Base-by-base conservation (phyloP, 352 stramenopile species). In the Pythium dissotocum region DNA sequence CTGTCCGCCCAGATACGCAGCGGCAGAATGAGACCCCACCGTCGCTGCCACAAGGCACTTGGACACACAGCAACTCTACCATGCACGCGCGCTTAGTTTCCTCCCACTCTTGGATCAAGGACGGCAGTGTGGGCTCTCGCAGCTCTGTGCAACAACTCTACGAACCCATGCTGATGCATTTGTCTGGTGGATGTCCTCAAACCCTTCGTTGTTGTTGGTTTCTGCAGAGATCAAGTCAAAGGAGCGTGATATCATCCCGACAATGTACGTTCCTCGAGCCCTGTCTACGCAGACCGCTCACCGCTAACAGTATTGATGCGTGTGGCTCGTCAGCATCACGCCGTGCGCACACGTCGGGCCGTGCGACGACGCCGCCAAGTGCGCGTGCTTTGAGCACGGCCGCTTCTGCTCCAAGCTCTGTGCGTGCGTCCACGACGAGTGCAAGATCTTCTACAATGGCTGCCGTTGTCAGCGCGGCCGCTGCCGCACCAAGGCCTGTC, bases 331-430 rank as follows among this genome's bases (percentile, higher is more conserved):
- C 14, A 78, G 85, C 33, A 97, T 97, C 71, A 77, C 88, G 48
- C 85, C 89, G 14, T 98, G 94, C 63, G 79, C 87, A 24, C 95
- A 98, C 68, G 38, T 71, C 0, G 96, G 85, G 28, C 80, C 88
- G 2, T 98, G 96, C 76, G 87, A 87, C 6, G 76, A 90, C 46
- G n/a, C 46, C 26, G 74, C 75, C 14, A 91, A 85, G 53, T 99
- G 96, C 61, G 87, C 77, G 12, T 99, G 96, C 72, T 75, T 97
- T 7, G 66, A 91, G 59, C 85, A 94, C 56, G 83, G 80, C 14
- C 82, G 90, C 10, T 97, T 98, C 62, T 99, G 96, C 73, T 97
- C 91, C 10, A 98, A 98, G 73, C 79, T 91, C 48, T 99, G 96
- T 71, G 74, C 82, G 28, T 98, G 89, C 59, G 63, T 88, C 21